Conservation (phyloP, 202 grass and related monocot species). For the Elaeis oleifera region DNA sequence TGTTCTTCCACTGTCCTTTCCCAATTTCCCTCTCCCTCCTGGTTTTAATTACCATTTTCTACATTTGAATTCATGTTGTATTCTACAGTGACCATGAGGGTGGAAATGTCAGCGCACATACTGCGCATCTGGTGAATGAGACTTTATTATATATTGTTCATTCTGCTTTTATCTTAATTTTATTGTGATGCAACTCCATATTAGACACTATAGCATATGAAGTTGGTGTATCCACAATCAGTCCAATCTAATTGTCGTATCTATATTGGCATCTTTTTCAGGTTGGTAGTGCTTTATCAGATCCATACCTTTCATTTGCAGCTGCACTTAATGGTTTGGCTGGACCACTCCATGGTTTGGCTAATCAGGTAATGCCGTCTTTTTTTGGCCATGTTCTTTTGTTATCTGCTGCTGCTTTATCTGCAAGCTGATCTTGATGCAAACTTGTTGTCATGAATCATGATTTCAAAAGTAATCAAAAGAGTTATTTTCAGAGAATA, state of each 20-base stretch:
- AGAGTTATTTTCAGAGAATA: too few species aligned
- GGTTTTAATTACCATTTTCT: constrained; percentile 8
- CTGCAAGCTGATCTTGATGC: too few species aligned
- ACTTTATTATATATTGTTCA: not conserved
- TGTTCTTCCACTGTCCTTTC: constrained; percentile 2
- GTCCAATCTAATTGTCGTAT: too few species aligned
- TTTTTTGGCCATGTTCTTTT: not conserved
- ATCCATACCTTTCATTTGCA: constrained; percentile 87
- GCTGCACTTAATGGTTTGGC: constrained; percentile 90
- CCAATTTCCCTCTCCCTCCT: not conserved
- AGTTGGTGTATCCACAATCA: too few species aligned
- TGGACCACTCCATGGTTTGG: constrained; percentile 82
- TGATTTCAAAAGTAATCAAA: too few species aligned
- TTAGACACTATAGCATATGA: too few species aligned
- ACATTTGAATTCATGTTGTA: not conserved
- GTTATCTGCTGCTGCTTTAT: too few species aligned
- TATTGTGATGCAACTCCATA: too few species aligned
- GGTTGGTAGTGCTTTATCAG: constrained; percentile 94
- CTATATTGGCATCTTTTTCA: constrained; percentile 12
- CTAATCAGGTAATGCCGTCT: constrained; percentile 68
- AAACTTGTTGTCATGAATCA: too few species aligned
- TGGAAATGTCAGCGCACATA: constrained; percentile 96
- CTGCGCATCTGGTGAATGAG: constrained; percentile 81
- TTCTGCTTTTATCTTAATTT: not conserved
- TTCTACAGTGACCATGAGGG: constrained; percentile 89